phyloP scores from a whole-genome alignment of 1,284 basidiomycete species.

The Fomitopsis palustris region DNA sequence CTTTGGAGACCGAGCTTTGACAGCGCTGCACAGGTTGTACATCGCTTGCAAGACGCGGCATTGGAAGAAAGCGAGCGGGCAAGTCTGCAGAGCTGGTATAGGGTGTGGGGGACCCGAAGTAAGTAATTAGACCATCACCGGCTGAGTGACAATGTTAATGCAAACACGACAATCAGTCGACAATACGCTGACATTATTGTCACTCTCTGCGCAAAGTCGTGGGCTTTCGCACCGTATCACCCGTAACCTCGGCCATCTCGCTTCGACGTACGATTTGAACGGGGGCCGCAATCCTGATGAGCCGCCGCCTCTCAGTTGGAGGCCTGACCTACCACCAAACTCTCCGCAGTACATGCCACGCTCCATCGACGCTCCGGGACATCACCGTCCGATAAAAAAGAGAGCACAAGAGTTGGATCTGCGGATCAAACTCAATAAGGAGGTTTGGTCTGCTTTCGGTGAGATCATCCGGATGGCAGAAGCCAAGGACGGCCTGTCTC shows the following conservation, averaged over 20 bases:
- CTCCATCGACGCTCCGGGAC: not conserved
- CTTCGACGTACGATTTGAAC: conserved; percentile 15
- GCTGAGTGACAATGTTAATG: not conserved
- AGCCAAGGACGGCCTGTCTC: conserved; percentile 36
- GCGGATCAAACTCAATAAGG: conserved; percentile 23
- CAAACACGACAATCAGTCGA: conserved; percentile 40
- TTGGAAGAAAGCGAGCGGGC: conserved; percentile 27
- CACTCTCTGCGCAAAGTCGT: conserved; percentile 51
- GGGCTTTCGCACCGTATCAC: conserved; percentile 59
- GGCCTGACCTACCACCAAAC: conserved; percentile 31
- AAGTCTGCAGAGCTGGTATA: conserved; percentile 40
- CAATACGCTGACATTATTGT: conserved; percentile 49
- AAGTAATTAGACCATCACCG: conserved; percentile 4
- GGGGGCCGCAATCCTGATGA: conserved; percentile 1
- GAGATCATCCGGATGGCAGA: conserved; percentile 52
- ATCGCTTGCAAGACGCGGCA: conserved; percentile 32
- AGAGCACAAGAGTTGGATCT: not conserved
- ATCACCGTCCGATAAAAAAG: not conserved
- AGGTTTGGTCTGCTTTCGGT: conserved; percentile 36
- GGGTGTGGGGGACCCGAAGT: conserved; percentile 42
- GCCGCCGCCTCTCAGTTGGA: conserved; percentile 36
- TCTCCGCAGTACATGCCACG: conserved; percentile 13
- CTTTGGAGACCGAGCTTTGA: conserved; percentile 58
- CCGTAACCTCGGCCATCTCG: conserved; percentile 39
- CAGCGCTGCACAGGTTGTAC: conserved; percentile 43